Conservation (phyloP, 345 rosid genomes). For the Acer saccharum region DNA sequence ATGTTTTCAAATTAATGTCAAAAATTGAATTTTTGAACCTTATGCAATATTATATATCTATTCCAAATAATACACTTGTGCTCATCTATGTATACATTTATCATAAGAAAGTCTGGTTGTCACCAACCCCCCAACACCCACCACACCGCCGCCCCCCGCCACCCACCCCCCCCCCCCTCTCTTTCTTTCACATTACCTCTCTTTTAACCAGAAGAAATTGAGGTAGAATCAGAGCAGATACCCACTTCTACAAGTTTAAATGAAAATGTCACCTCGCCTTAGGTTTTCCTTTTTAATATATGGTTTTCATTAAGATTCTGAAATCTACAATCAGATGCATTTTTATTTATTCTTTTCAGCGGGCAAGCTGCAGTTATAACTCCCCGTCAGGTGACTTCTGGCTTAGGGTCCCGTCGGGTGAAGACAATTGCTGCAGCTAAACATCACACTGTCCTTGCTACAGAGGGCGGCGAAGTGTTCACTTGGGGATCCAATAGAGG, state of each 20-base stretch:
- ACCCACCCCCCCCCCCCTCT: too few relatives aligned
- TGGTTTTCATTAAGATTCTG: conserved; percentile 8
- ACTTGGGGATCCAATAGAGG: conserved; percentile 99
- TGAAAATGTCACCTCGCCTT: background rate
- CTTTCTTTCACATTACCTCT: background rate
- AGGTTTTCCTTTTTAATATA: background rate
- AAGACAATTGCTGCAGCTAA: conserved; percentile 97
- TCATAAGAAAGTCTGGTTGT: background rate
- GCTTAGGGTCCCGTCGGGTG: conserved; percentile 82
- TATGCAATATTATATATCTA: background rate
- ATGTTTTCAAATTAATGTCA: background rate
- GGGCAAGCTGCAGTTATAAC: conserved; percentile 99
- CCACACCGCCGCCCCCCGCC: too few relatives aligned
- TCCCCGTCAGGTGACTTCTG: conserved; percentile 88
- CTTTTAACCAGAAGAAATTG: background rate
- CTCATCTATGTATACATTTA: background rate
- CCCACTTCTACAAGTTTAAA: background rate
- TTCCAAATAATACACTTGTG: too few relatives aligned
- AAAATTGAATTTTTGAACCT: conserved; percentile 1
- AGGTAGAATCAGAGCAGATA: background rate
- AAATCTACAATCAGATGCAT: conserved; percentile 19
- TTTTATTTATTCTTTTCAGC: conserved; percentile 51
- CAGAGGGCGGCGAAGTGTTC: conserved; percentile 85
- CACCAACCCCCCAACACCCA: too few relatives aligned
- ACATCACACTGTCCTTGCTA: conserved; percentile 94